Conservation (phyloP, 2,329 filamentous ascomycete genomes). For the Plenodomus lindquistii region DNA sequence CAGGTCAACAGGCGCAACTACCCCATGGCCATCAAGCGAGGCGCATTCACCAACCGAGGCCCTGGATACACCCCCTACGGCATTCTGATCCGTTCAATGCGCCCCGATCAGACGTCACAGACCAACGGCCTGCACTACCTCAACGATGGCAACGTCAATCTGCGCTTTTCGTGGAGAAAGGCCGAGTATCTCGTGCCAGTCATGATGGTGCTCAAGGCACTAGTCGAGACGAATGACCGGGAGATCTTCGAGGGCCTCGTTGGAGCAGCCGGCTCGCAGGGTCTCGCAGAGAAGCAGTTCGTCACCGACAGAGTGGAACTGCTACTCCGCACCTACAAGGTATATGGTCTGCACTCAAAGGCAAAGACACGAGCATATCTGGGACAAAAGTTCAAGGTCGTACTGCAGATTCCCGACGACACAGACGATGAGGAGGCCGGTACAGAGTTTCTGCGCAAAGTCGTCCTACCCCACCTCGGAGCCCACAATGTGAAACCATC, state of each 20-base stretch:
- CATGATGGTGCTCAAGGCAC: conserved; percentile 94
- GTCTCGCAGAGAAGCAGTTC: conserved; percentile 81
- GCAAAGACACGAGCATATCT: conserved; percentile 82
- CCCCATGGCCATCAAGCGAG: conserved; percentile 89
- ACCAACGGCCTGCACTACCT: conserved; percentile 97
- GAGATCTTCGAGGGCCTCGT: conserved; percentile 96
- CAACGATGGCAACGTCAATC: conserved; percentile 92
- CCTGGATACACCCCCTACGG: conserved; percentile 85
- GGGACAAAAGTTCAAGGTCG: conserved; percentile 87
- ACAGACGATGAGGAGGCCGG: conserved; percentile 88
- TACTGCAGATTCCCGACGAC: conserved; percentile 80
- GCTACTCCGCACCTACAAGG: conserved; percentile 89
- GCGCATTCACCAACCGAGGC: conserved; percentile 87
- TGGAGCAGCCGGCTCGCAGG: conserved; percentile 74
- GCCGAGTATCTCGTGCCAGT: conserved; percentile 95
- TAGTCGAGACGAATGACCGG: conserved; percentile 93
- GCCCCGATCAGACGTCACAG: conserved; percentile 97
- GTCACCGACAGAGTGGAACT: conserved; percentile 93
- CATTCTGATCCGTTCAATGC: conserved; percentile 87
- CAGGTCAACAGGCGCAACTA: conserved; percentile 91
- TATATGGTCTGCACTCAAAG: conserved; percentile 81
- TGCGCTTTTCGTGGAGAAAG: conserved; percentile 97
- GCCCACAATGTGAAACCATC: conserved; percentile 80
- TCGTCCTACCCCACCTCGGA: conserved; percentile 90
- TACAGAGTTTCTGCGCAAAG: conserved; percentile 84